These are phyloP conservation scores for Saposhnikovia divaricata DNA, from an alignment of 129 eudicot species.

Conservation along the genomic window DNA sequence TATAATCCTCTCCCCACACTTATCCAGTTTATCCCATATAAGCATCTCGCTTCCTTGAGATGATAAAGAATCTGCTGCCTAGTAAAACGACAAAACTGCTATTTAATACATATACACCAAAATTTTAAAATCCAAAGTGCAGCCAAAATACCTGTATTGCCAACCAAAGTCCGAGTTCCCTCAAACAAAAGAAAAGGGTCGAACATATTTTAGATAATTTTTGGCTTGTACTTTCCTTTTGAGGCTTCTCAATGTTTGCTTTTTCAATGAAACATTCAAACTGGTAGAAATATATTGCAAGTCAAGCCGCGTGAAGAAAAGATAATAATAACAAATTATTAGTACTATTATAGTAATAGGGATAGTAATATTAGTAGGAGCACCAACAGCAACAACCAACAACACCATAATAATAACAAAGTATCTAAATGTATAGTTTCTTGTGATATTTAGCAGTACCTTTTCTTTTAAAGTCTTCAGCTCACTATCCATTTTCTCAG, in stretches of 20 bases:
- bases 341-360: neutral
- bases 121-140: neutral
- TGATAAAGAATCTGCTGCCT: conserved; percentile 73
- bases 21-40: conserved; percentile 48
- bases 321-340: neutral
- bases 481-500: conserved; percentile 8
- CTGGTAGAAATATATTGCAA: conserved; percentile 24
- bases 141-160: conserved; percentile 53
- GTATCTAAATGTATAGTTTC: too few species aligned
- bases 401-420: neutral
- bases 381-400: too few species aligned
- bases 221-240: conserved; percentile 26
- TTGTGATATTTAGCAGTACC: conserved; percentile 27
- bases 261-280: conserved; percentile 20
- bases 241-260: conserved; percentile 25
- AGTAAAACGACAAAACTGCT: conserved; percentile 7
- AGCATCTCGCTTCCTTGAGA: conserved; percentile 31
- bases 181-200: conserved; percentile 37
- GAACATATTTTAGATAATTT: conserved; percentile 31
- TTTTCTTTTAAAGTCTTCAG: conserved; percentile 28
- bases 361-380: neutral
- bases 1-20: conserved; percentile 32
- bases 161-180: conserved; percentile 69
- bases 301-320: neutral
- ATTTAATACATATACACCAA: neutral